Evolutionary conservation across 306 rosid genomes (phyloP).

Genomic region (Cyamopsis tetragonoloba): DNA sequence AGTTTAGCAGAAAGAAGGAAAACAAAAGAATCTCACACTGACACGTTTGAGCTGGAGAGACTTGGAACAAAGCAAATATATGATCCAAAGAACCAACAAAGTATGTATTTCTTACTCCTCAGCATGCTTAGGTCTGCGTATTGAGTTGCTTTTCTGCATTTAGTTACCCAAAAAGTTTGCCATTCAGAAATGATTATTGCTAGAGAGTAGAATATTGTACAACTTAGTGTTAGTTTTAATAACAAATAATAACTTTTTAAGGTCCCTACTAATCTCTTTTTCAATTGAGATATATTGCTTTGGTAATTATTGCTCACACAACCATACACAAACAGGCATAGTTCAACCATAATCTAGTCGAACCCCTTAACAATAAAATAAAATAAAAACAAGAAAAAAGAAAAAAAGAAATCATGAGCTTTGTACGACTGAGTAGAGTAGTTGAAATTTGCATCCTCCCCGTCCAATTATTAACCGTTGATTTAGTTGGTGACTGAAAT

Average conservation of each 20-base stretch:
- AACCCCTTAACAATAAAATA: no score
- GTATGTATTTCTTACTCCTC: conserved; percentile 8
- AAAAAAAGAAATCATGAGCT: not conserved
- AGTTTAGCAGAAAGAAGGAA: conserved; percentile 32
- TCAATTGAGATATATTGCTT: not conserved
- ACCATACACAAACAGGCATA: no score
- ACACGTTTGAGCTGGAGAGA: conserved; percentile 24
- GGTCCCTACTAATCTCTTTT: not conserved
- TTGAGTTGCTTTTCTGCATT: conserved; percentile 20
- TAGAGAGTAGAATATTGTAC: conserved; percentile 2
- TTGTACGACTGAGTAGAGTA: no score
- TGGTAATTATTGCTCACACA: not conserved
- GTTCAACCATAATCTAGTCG: no score
- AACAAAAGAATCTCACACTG: not conserved
- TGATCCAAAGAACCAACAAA: not conserved
- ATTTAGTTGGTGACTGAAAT: no score
- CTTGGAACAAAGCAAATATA: not conserved
- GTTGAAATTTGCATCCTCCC: no score
- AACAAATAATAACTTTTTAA: not conserved
- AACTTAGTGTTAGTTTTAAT: not conserved
- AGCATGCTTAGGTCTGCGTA: conserved; percentile 30
- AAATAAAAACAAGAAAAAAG: no score
- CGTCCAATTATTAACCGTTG: no score
- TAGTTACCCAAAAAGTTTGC: conserved; percentile 18
- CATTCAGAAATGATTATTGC: not conserved